Evolutionary conservation across 495 filamentous ascomycete species (phyloP).

Genomic region (Hypoxylon lienhwacheense): DNA sequence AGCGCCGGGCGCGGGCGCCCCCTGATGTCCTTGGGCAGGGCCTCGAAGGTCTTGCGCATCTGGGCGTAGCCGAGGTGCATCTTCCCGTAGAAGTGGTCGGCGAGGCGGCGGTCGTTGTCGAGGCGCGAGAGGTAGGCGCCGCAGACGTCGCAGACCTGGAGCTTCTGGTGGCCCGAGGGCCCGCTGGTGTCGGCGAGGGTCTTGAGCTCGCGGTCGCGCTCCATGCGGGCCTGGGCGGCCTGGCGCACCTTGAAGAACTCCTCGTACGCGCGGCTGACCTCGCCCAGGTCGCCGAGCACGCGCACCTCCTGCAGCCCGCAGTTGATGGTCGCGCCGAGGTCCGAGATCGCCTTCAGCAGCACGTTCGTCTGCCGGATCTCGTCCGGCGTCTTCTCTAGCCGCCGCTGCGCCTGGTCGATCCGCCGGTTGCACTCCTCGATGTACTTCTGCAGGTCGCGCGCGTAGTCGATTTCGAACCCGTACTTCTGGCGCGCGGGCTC

Average conservation of each 20-base stretch:
- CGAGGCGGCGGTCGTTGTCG: constrained; percentile 90
- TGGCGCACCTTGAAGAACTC: constrained; percentile 84
- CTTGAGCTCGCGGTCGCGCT: constrained; percentile 87
- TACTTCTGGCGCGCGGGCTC: constrained; percentile 71
- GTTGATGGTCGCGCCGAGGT: constrained; percentile 77
- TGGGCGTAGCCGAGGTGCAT: constrained; percentile 98
- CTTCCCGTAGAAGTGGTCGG: constrained; percentile 98
- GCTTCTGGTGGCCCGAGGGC: constrained; percentile 91
- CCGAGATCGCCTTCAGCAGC: constrained; percentile 84
- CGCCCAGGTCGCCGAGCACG: constrained; percentile 78
- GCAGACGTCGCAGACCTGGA: constrained; percentile 98
- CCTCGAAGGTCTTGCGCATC: constrained; percentile 89
- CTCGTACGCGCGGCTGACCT: constrained; percentile 76
- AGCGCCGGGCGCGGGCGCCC: constrained; percentile 62
- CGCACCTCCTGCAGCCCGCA: constrained; percentile 81
- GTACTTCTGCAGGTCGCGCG: constrained; percentile 91
- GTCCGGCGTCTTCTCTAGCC: constrained; percentile 96
- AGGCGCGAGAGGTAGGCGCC: constrained; percentile 86
- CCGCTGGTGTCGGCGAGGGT: constrained; percentile 87
- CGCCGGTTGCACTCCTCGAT: constrained; percentile 95
- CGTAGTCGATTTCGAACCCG: constrained; percentile 95
- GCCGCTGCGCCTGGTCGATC: constrained; percentile 85
- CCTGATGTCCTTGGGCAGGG: constrained; percentile 82
- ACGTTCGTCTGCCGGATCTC: constrained; percentile 97
- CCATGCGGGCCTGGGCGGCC: constrained; percentile 78